Evolutionary conservation across 2,329 filamentous ascomycete species (phyloP).

Genomic region (Ophiostoma himal-ulmi): DNA sequence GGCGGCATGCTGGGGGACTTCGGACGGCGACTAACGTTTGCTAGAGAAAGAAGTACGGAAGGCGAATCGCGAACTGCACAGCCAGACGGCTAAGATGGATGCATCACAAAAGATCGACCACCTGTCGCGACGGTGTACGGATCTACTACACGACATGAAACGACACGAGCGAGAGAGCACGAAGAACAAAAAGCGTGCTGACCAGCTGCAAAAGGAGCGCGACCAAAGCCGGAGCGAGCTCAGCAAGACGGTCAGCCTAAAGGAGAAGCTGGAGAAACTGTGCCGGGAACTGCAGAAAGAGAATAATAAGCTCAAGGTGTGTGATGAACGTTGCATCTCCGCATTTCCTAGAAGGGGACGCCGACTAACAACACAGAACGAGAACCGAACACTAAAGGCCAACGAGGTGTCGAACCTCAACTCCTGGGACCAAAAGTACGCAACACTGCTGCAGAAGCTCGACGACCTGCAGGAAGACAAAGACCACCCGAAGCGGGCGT

Average conservation of each 20-base stretch:
- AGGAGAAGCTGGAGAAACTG: constrained; percentile 94
- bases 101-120: constrained; percentile 87
- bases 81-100: constrained; percentile 84
- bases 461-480: constrained; percentile 85
- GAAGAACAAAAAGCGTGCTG: constrained; percentile 92
- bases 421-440: constrained; percentile 79
- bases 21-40: neutral
- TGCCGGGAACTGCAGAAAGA: constrained; percentile 92
- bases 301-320: constrained; percentile 95
- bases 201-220: constrained; percentile 93
- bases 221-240: constrained; percentile 83
- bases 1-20: too few species aligned
- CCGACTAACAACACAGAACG: constrained; percentile 48
- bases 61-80: constrained; percentile 83
- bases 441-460: constrained; percentile 72
- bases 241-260: constrained; percentile 82
- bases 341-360: neutral
- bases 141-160: constrained; percentile 91
- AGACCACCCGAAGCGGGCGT: constrained; percentile 72
- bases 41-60: constrained; percentile 89
- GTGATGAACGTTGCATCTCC: neutral
- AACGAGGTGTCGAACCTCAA: constrained; percentile 75
- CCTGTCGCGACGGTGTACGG: constrained; percentile 83
- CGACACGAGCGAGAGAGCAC: constrained; percentile 87
- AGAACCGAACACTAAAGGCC: constrained; percentile 87